Evolutionary conservation across 495 filamentous ascomycete genomes (phyloP), one percentile per base, ranked within the genome.

Genomic region (Aspergillus conjunctus): DNA sequence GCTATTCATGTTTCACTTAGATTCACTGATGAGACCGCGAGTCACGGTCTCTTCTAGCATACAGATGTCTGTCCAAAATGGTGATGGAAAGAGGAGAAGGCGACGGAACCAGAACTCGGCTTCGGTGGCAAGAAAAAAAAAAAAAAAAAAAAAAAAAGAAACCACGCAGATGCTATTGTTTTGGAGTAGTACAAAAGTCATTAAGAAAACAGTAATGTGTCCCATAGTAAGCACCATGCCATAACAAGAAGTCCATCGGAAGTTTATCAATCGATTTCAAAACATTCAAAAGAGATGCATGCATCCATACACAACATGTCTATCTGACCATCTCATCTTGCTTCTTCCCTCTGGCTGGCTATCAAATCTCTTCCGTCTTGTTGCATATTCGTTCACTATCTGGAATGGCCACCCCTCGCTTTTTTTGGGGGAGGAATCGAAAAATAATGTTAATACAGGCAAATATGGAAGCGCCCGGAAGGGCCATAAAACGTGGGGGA

Each of bases 361-460:
- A 6, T 30, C 52, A 44, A 22, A 8, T 41, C 37, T 39, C 33
- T 22, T 18, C 17, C 22, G 17, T 55, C 26, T 22, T 21, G 5
- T 48, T 10, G 20, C 20, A 48, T 48, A 6, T 17, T 11, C n/a
- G 20, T 22, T 48, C 44, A 21, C 44, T 21, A 48, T 21, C 44
- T 18, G n/a, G n/a, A 48, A 48, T 22, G 20, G 18, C 44, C 10
- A 14, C 7, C 18, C 44, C 6, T 18, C 44, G 6, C 17, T 21
- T 18, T 48, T 48, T 48, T 17, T 1, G 39, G 17, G 17, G 20
- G 17, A 20, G 20, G 17, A 20, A 20, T 20, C 20, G 20, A 48
- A 39, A 26, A 34, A 51, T 34, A 59, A 34, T 60, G 50, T 60
- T 60, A 60, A 54, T 60, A 60, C 58, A 60, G 18, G 43, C 41